A percentile compares a stretch with the other conserved stretches of the same genome.
Conservation (phyloP, 2,329 filamentous ascomycete species). For the Claviceps quebecensis region DNA sequence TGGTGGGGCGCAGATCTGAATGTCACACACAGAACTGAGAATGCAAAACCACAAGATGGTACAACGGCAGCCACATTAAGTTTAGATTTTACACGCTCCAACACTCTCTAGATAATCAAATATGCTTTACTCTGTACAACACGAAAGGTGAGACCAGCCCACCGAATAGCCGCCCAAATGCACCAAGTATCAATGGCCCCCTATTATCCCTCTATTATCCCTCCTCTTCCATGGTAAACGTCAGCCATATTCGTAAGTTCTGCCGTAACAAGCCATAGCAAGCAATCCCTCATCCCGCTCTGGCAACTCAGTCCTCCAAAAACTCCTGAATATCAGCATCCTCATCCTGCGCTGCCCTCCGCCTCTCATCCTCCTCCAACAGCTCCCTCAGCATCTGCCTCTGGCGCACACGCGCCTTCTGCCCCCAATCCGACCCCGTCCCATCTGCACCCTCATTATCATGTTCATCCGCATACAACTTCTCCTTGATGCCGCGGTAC, state of each 20-base stretch:
- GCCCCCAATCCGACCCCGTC: conserved; percentile 48
- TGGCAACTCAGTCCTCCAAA: conserved; percentile 32
- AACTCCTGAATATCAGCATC: conserved; percentile 67
- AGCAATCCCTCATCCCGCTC: no score
- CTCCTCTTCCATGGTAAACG: background rate
- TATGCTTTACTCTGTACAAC: background rate
- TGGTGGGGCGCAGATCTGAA: background rate
- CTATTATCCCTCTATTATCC: background rate
- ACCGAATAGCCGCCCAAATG: background rate
- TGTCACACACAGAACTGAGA: no score
- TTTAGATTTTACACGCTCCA: background rate
- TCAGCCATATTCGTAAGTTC: no score
- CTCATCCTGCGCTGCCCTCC: conserved; percentile 47
- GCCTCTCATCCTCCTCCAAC: conserved; percentile 47
- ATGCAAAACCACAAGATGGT: no score
- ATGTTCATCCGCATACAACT: conserved; percentile 36
- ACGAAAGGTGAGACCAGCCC: background rate
- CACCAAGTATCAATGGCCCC: background rate
- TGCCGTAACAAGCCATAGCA: background rate
- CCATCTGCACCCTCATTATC: conserved; percentile 31
- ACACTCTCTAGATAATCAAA: background rate
- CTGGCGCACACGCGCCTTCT: conserved; percentile 56
- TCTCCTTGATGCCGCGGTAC: conserved; percentile 41
- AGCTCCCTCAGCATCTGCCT: conserved; percentile 51
- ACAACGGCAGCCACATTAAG: background rate